Evolutionary conservation across 2,329 filamentous ascomycete species (phyloP), one percentile per base, ranked within the genome.

Genomic region (Colletotrichum tofieldiae): DNA sequence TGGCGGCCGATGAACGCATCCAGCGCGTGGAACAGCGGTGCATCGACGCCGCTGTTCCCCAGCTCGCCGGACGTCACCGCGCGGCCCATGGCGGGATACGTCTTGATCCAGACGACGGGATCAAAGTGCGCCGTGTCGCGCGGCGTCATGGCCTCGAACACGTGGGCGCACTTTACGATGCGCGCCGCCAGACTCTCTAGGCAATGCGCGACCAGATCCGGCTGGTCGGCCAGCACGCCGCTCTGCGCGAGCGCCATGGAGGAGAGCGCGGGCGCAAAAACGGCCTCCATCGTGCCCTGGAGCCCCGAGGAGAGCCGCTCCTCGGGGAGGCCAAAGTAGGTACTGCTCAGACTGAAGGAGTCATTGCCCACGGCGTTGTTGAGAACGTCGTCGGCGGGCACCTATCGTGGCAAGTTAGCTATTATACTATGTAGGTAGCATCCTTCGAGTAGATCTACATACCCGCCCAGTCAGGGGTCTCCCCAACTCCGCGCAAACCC

Each of bases 51-150:
- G 37, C 69, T 72, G 45, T 72, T 72, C 8, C 69, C 69, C 29
- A 72, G 23, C 37, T 72, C 69, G 59, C 69, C 69, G 3, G 69
- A 20, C 3, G 45, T 64, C 14, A 72, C 69, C 26, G 69, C 49
- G 6, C 32, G 69, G 39, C 69, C 65, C 52, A 72, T 72, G 39
- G 69, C 69, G 11, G 69, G 65, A 14, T 72, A 69, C 35, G 69
- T 69, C 65, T 72, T 72, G 65, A 72, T 72, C 69, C 69, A 72
- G n/a, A 69, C 23, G 39, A 69, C 69, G 16, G 69, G 69, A 43
- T 72, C 69, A 29, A 72, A 72, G 9, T 47, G 23, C 3, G 59
- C 52, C 52, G 69, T 68, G 2, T 72, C 69, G 29, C 69, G 69
- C 39, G 65, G 69, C 6, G 59, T 69, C 65, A 72, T 72, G n/a